Evolutionary conservation across 257 asterid genomes (phyloP).

Genomic region (Haberlea rhodopensis): DNA sequence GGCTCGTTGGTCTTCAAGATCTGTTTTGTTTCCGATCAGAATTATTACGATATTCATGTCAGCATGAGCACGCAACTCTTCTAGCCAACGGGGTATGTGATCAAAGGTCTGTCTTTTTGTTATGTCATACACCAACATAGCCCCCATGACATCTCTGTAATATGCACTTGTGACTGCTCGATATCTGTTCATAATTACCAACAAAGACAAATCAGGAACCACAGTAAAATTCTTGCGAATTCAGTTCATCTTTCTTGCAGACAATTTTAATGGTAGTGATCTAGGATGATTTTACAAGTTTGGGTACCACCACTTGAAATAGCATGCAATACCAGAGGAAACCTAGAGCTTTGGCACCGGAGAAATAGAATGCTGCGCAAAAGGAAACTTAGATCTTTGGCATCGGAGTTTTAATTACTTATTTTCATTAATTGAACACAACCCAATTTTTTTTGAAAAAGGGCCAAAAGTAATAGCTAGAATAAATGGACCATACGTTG

Average conservation of each 20-base stretch:
- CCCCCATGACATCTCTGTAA: conserved; percentile 55
- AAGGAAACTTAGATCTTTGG: background rate
- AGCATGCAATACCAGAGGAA: background rate
- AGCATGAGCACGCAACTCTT: conserved; percentile 23
- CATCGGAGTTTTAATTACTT: background rate
- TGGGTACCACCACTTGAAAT: background rate
- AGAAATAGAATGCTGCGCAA: background rate
- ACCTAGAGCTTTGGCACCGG: background rate
- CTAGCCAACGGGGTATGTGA: conserved; percentile 60
- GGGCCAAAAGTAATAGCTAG: background rate
- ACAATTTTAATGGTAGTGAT: background rate
- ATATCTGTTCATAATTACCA: conserved; percentile 30
- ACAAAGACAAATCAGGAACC: background rate
- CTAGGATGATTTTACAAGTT: background rate
- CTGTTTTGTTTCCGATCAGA: conserved; percentile 47
- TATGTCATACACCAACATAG: conserved; percentile 50
- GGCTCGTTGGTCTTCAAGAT: conserved; percentile 52
- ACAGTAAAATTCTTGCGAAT: background rate
- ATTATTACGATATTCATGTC: conserved; percentile 49
- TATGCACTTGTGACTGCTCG: conserved; percentile 59
- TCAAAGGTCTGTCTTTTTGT: conserved; percentile 49
- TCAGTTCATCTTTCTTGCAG: background rate
- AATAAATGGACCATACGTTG: background rate
- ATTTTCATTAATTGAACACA: too few species aligned
- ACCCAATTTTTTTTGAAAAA: background rate